Percentiles rank a stretch among this genome's conserved stretches.
phyloP scores from a whole-genome alignment of 495 filamentous ascomycete species.

The Pseudomonodictys pantanalensis region DNA sequence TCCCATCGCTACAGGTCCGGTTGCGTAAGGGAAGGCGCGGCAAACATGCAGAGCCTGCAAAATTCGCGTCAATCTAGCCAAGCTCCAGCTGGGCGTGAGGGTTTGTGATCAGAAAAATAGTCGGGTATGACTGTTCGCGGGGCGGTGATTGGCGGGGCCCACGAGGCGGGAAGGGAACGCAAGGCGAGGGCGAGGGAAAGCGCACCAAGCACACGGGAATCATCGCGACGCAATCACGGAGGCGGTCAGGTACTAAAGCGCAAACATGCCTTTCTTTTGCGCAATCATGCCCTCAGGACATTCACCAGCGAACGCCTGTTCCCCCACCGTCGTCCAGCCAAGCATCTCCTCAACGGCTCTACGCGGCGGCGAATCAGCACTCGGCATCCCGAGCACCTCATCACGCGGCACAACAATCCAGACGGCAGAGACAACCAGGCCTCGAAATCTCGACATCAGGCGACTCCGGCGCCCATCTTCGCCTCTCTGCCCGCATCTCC shows the following conservation, averaged over 20 bases:
- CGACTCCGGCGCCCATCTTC: too few species aligned
- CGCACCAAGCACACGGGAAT: too few species aligned
- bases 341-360: not conserved
- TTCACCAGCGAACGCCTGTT: too few species aligned
- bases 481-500: too few species aligned
- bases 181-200: not conserved
- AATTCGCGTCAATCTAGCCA: too few species aligned
- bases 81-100: too few species aligned
- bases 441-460: not conserved
- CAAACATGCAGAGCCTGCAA: too few species aligned
- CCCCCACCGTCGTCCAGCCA: not conserved
- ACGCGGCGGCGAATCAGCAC: not conserved
- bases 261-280: too few species aligned
- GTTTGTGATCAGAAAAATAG: slow-evolving; percentile 8
- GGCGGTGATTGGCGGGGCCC: slow-evolving; percentile 5
- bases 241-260: too few species aligned
- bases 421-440: not conserved
- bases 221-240: too few species aligned
- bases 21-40: slow-evolving; percentile 17
- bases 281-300: too few species aligned
- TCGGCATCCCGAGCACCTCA: not conserved
- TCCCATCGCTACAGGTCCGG: slow-evolving; percentile 59
- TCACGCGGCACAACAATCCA: not conserved
- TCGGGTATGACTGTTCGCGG: slow-evolving; percentile 8
- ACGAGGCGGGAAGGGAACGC: not conserved